phyloP scores from a whole-genome alignment of 176 grass and related monocot genomes.

The Bonia amplexicaulis region DNA sequence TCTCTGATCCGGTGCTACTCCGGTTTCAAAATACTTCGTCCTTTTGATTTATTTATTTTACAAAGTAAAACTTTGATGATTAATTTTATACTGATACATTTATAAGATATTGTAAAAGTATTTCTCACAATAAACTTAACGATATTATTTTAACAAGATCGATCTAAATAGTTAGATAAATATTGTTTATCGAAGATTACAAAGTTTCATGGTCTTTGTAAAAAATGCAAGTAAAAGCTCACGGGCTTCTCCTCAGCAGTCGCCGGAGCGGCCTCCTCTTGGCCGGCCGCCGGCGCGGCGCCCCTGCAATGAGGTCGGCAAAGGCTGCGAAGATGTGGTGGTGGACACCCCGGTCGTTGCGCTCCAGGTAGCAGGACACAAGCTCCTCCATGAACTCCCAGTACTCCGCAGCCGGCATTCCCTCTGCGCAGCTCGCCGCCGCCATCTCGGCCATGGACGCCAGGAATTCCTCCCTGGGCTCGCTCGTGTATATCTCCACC shows the following conservation, averaged over 20 bases:
- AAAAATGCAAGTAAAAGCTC: too few relatives aligned
- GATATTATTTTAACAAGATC: too few relatives aligned
- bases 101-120: too few relatives aligned
- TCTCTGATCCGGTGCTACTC: too few relatives aligned
- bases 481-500: slow-evolving; percentile 30
- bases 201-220: too few relatives aligned
- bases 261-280: not conserved
- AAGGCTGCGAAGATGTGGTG: slow-evolving; percentile 27
- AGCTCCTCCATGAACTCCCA: slow-evolving; percentile 36
- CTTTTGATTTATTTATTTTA: too few relatives aligned
- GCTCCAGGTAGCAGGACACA: slow-evolving; percentile 23
- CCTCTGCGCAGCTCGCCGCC: slow-evolving; percentile 4
- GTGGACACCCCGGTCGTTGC: slow-evolving; percentile 34
- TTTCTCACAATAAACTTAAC: too few relatives aligned
- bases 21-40: too few relatives aligned
- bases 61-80: too few relatives aligned
- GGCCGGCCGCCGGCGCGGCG: not conserved
- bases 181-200: too few relatives aligned
- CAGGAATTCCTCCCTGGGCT: slow-evolving; percentile 20
- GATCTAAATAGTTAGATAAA: too few relatives aligned
- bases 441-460: slow-evolving; percentile 44
- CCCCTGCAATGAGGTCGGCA: not conserved
- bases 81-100: too few relatives aligned
- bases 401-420: slow-evolving; percentile 15
- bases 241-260: not conserved